Base-by-base conservation (phyloP, 2,329 filamentous ascomycete species). In the Sphaerulina vaccinii region DNA sequence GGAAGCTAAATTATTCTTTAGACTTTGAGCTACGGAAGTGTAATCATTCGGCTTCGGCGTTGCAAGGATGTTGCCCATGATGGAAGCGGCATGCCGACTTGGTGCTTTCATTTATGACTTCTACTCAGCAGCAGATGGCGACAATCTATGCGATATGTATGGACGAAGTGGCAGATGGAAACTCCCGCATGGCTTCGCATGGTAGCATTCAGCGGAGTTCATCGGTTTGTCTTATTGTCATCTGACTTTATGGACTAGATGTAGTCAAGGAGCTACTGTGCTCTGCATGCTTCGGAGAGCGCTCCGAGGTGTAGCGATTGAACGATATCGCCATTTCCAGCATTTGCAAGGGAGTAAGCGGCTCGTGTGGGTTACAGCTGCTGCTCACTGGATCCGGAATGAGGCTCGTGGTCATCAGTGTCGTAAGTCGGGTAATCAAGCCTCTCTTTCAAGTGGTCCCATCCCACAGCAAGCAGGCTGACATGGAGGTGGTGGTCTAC, bases 1-100 rank as follows among this genome's bases (percentile, higher is more conserved):
- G 27, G 24, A 53, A 53, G 51, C 51, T 49, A 53, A 45, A 22
- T 16, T 23, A 16, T 43, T 38, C 44, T 49, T 43, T 49, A 53
- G 45, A 45, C 40, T 53, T 38, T 40, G 18, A 37, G 23, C 45
- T 40, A 40, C 45, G 45, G 35, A 48, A 40, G 45, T 48, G 33
- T 45, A 21, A 36, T 29, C 19, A 27, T 47, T 16, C 44, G 32
- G 44, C 44, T 27, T 29, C 45, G 45, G 45, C 13, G 9, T 35
- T 48, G 45, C 45, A 48, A 24, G 45, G 44, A 47, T 38, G 22
- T 11, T 36, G 7, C n/a, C 29, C n/a, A 16, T 27, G 27, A 2
- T 32, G 27, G 6, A 37, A 3, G 18, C 37, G 37, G 37, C 37
- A 39, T 39, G 37, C 37, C 37, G 37, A 39, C 16, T 18, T 39